phyloP scores from a whole-genome alignment of 257 asterid genomes.

The Rubia yunnanensis region DNA sequence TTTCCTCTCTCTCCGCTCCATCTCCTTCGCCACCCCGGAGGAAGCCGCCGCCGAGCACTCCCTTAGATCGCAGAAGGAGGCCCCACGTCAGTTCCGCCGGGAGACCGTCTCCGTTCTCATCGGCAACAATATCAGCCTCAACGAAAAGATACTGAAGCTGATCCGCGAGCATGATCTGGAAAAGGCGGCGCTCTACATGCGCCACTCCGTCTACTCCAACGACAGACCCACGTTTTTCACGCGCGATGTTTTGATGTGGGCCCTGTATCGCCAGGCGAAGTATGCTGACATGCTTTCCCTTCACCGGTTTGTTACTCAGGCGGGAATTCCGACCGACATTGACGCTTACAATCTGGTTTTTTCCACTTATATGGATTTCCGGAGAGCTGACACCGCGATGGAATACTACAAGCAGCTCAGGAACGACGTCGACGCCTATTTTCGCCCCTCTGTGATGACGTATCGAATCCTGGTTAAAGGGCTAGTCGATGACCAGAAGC shows the following conservation, averaged over 20 bases:
- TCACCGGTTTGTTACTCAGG: conserved; percentile 83
- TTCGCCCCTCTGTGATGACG: conserved; percentile 67
- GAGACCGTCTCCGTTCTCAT: conserved; percentile 62
- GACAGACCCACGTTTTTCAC: conserved; percentile 84
- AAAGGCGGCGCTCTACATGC: conserved; percentile 83
- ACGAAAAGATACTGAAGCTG: conserved; percentile 61
- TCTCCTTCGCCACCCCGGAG: conserved; percentile 91
- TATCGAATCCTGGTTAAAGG: conserved; percentile 67
- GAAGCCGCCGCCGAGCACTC: conserved; percentile 93
- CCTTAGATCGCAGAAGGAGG: conserved; percentile 53
- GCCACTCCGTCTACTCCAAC: conserved; percentile 88
- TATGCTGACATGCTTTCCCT: conserved; percentile 76
- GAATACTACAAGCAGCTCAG: conserved; percentile 76
- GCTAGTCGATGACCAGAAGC: conserved; percentile 49
- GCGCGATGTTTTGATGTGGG: conserved; percentile 74
- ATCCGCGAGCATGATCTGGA: conserved; percentile 89
- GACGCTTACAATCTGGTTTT: conserved; percentile 66
- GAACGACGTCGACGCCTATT: conserved; percentile 56
- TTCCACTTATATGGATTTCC: conserved; percentile 65
- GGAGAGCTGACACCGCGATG: conserved; percentile 69
- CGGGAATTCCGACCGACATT: conserved; percentile 67
- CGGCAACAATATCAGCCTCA: conserved; percentile 72
- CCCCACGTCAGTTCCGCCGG: conserved; percentile 30
- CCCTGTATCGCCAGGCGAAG: conserved; percentile 71
- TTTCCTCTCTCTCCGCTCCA: conserved; percentile 40